Evolutionary conservation across 352 stramenopile species (phyloP).

Genomic region (Phytophthora hybrid): DNA sequence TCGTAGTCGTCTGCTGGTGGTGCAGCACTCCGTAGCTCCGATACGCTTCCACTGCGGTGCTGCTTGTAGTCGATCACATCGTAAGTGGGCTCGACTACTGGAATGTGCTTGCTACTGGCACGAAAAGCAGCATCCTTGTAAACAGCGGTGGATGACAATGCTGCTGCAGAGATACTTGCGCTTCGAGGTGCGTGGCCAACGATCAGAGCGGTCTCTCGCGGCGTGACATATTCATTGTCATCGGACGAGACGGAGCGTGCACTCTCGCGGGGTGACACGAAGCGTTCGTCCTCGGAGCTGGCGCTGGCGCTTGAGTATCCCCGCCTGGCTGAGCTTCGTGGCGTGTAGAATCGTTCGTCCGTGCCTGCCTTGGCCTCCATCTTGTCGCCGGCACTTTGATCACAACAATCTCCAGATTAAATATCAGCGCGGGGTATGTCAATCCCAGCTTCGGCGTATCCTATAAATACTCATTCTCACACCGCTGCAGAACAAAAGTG

Average conservation of each 20-base stretch:
- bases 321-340: slow-evolving; percentile 61
- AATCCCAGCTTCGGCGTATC: background rate
- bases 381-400: background rate
- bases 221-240: slow-evolving; percentile 67
- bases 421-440: background rate
- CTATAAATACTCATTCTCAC: slow-evolving; percentile 34
- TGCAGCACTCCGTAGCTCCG: slow-evolving; percentile 21
- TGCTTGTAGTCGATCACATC: slow-evolving; percentile 49
- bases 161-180: background rate
- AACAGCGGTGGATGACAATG: slow-evolving; percentile 4
- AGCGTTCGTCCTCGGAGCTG: slow-evolving; percentile 70
- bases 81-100: slow-evolving; percentile 23
- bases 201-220: slow-evolving; percentile 45
- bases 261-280: slow-evolving; percentile 61
- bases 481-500: background rate
- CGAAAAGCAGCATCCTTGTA: slow-evolving; percentile 39
- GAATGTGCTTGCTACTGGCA: slow-evolving; percentile 29
- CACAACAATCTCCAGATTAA: slow-evolving; percentile 23
- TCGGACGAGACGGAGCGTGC: slow-evolving; percentile 73
- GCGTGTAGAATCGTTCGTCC: slow-evolving; percentile 77
- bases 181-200: slow-evolving; percentile 11
- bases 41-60: slow-evolving; percentile 12
- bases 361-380: slow-evolving; percentile 57
- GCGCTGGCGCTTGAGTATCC: slow-evolving; percentile 57
- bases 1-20: slow-evolving; percentile 66